These are phyloP conservation scores for Skeletonema tropicum DNA, from an alignment of 108 stramenopile species.

Conservation along the genomic window DNA sequence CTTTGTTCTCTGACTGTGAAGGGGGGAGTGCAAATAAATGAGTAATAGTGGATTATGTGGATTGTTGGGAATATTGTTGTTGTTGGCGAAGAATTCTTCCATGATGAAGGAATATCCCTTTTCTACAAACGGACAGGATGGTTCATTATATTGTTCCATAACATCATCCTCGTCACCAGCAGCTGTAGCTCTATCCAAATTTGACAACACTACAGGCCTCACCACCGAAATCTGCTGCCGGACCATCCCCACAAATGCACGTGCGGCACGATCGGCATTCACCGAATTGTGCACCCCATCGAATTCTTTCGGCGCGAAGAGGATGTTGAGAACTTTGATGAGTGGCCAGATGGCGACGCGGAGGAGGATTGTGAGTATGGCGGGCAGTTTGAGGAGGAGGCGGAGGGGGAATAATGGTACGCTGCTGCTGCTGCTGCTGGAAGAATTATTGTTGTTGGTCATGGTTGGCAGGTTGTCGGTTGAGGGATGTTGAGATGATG, in stretches of 20 bases:
- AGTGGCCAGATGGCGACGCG: conserved; percentile 62
- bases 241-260: conserved; percentile 59
- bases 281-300: conserved; percentile 64
- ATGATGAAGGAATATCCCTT: conserved; percentile 36
- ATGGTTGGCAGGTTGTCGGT: neutral
- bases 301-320: conserved; percentile 58
- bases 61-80: neutral
- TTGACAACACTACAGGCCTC: conserved; percentile 15
- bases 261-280: conserved; percentile 65
- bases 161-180: conserved; percentile 2
- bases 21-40: conserved; percentile 75
- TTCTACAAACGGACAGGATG: conserved; percentile 52
- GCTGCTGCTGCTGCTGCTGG: no score
- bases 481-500: neutral
- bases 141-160: conserved; percentile 51
- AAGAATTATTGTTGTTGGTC: no score
- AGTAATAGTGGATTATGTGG: conserved; percentile 53
- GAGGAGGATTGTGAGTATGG: conserved; percentile 34
- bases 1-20: conserved; percentile 53
- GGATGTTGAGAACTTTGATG: conserved; percentile 28
- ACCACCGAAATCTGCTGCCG: conserved; percentile 36
- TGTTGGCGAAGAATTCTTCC: conserved; percentile 13
- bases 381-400: conserved; percentile 26
- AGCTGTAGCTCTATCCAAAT: no score
- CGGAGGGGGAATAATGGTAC: conserved; percentile 8